A percentile compares a stretch with the other conserved stretches of the same genome.
Evolutionary conservation across 1,139 yeast genomes (phyloP).

Genomic region (Candida labiduridarum): DNA sequence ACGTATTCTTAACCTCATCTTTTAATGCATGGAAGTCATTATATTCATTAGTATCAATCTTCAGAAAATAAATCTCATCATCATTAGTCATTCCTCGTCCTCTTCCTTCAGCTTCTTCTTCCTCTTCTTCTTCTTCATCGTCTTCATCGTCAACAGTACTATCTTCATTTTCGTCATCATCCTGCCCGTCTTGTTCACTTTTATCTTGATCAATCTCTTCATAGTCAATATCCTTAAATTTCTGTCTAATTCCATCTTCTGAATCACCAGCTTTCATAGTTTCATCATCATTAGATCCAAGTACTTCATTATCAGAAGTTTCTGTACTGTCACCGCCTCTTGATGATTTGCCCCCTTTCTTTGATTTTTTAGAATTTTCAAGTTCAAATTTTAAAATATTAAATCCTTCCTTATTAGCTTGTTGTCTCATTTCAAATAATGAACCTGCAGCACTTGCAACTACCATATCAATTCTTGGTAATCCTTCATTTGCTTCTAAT

Average conservation of each 20-base stretch:
- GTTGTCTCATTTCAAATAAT: conserved; percentile 37
- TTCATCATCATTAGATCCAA: neutral
- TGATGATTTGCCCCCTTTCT: neutral
- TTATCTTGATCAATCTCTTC: conserved; percentile 2
- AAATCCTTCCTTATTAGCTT: conserved; percentile 40
- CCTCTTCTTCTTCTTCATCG: conserved; percentile 2
- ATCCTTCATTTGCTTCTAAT: conserved; percentile 38
- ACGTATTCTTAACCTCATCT: conserved; percentile 6
- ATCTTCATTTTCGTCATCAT: neutral
- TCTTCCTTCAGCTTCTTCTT: conserved; percentile 7
- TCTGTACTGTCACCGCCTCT: conserved; percentile 1
- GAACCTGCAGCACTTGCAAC: conserved; percentile 54
- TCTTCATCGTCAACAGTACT: neutral
- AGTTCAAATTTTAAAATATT: conserved; percentile 18
- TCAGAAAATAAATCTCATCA: conserved; percentile 10
- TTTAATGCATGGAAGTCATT: conserved; percentile 10
- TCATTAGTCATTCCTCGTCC: neutral
- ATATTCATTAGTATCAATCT: conserved; percentile 14
- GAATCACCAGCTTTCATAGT: neutral
- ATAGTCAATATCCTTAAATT: neutral
- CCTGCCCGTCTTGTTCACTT: conserved; percentile 5
- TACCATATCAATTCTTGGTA: conserved; percentile 51
- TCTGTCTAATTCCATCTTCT: neutral
- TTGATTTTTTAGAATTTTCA: neutral
- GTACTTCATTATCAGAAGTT: neutral